Evolutionary conservation across 2,329 filamentous ascomycete species (phyloP), one percentile per base, ranked within the genome.

Genomic region (Scedosporium minutisporum): DNA sequence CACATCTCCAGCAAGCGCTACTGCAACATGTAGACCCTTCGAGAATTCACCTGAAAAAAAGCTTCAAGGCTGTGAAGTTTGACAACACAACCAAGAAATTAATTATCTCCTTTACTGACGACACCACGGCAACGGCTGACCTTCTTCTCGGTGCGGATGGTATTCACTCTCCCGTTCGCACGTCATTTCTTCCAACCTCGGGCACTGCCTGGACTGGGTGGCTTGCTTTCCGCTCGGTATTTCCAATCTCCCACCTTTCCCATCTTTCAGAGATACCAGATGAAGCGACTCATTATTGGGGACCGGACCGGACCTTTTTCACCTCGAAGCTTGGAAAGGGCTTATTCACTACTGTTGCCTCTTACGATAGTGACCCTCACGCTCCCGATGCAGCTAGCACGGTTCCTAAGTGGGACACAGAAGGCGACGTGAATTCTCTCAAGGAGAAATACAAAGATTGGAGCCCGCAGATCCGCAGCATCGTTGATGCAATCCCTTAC

Each of bases 141-240:
- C 68, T 82, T 48, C 67, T 83, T 25, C 73, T 84, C 16, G 81
- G 80, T 1, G 77, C 80, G 0, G 81, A 84, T 68, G 82, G 82
- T 46, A 78, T 84, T 57, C 78, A 80, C 66, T 82, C 79, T 21
- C 71, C 74, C 2, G 74, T 80, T 25, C 72, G 75, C 12, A 71
- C 69, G 25, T 75, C 75, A n/a, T 78, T 82, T 61, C 72, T 79
- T 1, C 76, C 77, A 0, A 68, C 72, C 0, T 73, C 77, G 12
- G 68, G 69, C 14, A 69, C 78, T 1, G 68, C 65, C 5, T 78
- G 77, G 72, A 80, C 75, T 5, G 77, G 78, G 4, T 76, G 76
- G 70, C 72, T 78, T 4, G 73, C 76, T 6, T 74, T 79, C 62
- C 73, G 78, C 12, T 75, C 78, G 12, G 78, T 78, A 0, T 80